These are phyloP conservation scores for Cyclostephanos tholiformis DNA, from an alignment of 108 stramenopile genomes.

Conservation along the genomic window DNA sequence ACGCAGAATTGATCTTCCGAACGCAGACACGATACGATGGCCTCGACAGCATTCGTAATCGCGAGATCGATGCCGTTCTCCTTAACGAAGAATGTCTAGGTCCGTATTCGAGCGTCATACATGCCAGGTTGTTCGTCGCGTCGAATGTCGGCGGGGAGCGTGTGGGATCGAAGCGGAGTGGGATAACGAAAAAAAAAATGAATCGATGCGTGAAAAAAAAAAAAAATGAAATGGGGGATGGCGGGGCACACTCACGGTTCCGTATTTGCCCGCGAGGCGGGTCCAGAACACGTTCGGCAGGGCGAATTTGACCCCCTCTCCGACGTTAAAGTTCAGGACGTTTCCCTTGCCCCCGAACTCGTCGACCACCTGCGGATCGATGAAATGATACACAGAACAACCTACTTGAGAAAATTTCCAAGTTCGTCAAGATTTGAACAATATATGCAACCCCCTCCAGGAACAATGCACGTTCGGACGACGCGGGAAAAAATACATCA, in stretches of 20 bases:
- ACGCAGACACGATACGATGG: slow-evolving; percentile 74
- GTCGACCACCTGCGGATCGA: slow-evolving; percentile 78
- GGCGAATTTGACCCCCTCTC: slow-evolving; percentile 83
- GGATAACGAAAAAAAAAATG: no score
- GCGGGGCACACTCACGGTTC: slow-evolving; percentile 59
- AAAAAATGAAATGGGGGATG: no score
- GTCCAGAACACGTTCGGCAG: slow-evolving; percentile 91
- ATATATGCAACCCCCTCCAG: no score
- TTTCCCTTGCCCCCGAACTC: slow-evolving; percentile 87
- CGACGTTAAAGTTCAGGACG: slow-evolving; percentile 88
- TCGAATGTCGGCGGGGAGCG: no score
- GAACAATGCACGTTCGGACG: no score
- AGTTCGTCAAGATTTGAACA: not conserved
- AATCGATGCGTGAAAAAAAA: not conserved
- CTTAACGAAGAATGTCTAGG: slow-evolving; percentile 74
- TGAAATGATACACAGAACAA: no score
- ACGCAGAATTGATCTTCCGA: slow-evolving; percentile 86
- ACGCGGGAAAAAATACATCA: no score
- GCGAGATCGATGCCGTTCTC: slow-evolving; percentile 89
- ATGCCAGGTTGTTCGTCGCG: no score
- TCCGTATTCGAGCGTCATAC: not conserved
- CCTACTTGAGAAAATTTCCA: no score
- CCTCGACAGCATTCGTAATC: slow-evolving; percentile 82
- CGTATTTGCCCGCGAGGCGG: slow-evolving; percentile 75
- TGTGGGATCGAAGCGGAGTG: no score